These are phyloP conservation scores for Cunninghamia lanceolata DNA, from an alignment of 75 land plant species.

Conservation along the genomic window DNA sequence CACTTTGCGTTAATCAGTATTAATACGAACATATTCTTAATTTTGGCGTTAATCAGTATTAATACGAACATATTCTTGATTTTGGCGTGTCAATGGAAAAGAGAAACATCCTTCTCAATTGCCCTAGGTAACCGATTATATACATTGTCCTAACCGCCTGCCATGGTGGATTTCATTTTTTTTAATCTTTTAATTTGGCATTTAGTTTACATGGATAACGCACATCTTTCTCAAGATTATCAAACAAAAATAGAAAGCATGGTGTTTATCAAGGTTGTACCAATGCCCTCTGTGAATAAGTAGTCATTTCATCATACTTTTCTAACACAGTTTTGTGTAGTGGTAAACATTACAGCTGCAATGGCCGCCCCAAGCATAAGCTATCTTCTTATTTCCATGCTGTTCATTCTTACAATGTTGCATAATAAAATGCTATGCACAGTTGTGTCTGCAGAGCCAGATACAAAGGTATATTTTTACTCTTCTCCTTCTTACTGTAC, in stretches of 20 bases:
- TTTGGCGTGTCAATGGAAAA: too few relatives aligned
- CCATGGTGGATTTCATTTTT: too few relatives aligned
- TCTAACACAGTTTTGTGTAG: background rate
- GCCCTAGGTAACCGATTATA: too few relatives aligned
- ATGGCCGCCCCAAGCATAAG: background rate
- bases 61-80: too few relatives aligned
- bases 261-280: background rate
- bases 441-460: background rate
- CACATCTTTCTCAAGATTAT: too few relatives aligned
- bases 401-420: background rate
- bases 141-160: too few relatives aligned
- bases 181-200: too few relatives aligned
- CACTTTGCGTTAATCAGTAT: too few relatives aligned
- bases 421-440: slow-evolving; percentile 1
- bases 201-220: too few relatives aligned
- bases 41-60: too few relatives aligned
- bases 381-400: background rate
- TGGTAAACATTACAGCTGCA: background rate
- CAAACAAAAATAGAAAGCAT: background rate
- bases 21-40: too few relatives aligned
- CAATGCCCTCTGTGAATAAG: background rate
- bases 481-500: background rate
- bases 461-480: background rate
- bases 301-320: background rate
- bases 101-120: too few relatives aligned